These are phyloP conservation scores for Zea luxurians DNA, from an alignment of 176 grass and related monocot species.

Conservation along the genomic window DNA sequence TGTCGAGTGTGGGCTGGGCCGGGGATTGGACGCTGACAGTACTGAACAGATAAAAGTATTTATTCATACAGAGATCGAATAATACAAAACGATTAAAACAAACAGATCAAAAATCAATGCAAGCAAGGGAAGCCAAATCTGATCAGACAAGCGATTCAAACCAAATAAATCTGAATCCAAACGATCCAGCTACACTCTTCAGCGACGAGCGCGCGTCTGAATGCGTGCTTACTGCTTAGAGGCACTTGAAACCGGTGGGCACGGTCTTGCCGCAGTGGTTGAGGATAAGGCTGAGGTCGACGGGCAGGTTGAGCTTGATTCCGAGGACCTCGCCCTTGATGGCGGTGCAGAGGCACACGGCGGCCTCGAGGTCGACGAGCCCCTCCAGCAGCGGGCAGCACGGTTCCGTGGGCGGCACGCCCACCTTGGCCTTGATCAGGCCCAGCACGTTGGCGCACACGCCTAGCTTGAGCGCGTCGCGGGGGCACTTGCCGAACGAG, in stretches of 20 bases:
- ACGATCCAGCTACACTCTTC: not conserved
- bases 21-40: too few species aligned
- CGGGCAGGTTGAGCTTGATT: slow-evolving; percentile 45
- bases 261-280: slow-evolving; percentile 53
- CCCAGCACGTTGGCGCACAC: slow-evolving; percentile 43
- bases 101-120: too few species aligned
- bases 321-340: slow-evolving; percentile 57
- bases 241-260: slow-evolving; percentile 42
- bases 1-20: too few species aligned
- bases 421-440: slow-evolving; percentile 45
- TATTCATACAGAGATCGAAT: too few species aligned
- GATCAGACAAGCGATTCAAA: not conserved
- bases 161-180: not conserved
- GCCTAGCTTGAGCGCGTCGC: slow-evolving; percentile 51
- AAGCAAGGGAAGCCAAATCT: too few species aligned
- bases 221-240: not conserved
- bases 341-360: slow-evolving; percentile 82
- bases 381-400: slow-evolving; percentile 81
- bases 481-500: slow-evolving; percentile 41
- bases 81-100: too few species aligned
- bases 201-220: not conserved
- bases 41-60: too few species aligned
- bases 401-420: slow-evolving; percentile 36
- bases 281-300: slow-evolving; percentile 63
- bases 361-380: slow-evolving; percentile 81